Percentiles rank a stretch among this genome's conserved stretches.
These are phyloP conservation scores for Carallia pectinifolia DNA, from an alignment of 345 rosid genomes.

Conservation along the genomic window DNA sequence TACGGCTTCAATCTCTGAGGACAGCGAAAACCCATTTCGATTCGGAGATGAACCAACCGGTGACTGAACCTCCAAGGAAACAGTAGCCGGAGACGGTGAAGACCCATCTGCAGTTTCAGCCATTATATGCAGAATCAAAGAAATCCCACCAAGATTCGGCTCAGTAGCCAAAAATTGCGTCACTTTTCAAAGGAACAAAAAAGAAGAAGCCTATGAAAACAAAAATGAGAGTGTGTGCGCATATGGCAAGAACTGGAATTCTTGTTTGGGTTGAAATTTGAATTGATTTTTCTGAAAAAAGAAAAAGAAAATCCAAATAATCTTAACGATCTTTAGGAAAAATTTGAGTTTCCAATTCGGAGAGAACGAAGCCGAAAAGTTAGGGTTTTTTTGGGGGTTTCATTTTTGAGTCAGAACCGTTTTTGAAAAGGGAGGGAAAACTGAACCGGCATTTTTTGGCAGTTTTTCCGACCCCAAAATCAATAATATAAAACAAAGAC, in stretches of 20 bases:
- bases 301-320: not conserved
- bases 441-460: not conserved
- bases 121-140: not conserved
- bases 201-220: not conserved
- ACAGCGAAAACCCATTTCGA: not conserved
- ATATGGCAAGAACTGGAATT: not conserved
- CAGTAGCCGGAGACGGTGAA: not conserved
- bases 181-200: not conserved
- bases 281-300: not conserved
- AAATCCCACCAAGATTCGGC: not conserved
- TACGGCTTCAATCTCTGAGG: not conserved
- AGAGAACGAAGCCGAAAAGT: not conserved
- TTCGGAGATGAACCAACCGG: not conserved
- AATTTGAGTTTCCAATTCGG: not conserved
- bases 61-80: conserved; percentile 1
- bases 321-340: not conserved
- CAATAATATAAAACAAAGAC: no score
- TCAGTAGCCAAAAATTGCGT: not conserved
- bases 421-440: conserved; percentile 28
- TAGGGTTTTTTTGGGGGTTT: not conserved
- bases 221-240: not conserved
- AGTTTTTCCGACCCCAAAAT: no score
- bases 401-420: not conserved
- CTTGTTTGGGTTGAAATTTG: not conserved
- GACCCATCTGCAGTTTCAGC: not conserved